Base-by-base conservation (phyloP, 805 yeast genomes). In the Blastobotrys parvus region DNA sequence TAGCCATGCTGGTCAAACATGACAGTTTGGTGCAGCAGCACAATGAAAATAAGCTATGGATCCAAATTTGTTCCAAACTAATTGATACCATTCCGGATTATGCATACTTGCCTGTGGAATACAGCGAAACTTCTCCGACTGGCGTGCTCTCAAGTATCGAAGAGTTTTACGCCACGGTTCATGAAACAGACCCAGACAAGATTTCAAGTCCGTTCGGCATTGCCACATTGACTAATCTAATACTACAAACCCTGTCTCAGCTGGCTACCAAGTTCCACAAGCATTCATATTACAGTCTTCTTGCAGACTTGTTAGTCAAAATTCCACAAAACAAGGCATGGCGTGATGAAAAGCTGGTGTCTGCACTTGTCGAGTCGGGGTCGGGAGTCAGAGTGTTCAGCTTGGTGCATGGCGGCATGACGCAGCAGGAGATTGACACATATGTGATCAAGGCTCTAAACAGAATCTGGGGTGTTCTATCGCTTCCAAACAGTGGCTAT, bases 1-100 rank as follows among this genome's bases (percentile, higher is more conserved):
- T 86, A 16, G 64, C 73, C 21, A 48, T 49, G 21, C 41, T 56
- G 3, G 30, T 21, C 16, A 32, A 38, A 35, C 23, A 20, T 23
- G 20, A 38, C 21, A 13, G 21, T 10, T 15, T 39, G 18, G n/a
- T n/a, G n/a, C n/a, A n/a, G n/a, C n/a, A n/a, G n/a, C n/a, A n/a
- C n/a, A 11, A 40, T 15, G 18, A 34, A 27, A 20, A 21, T 1
- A 44, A 53, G 5, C 20, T 45, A 19, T 70, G 78, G 67, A 54
- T 71, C 17, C 50, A 55, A 0, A 55, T 79, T 3, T 61, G 74
- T 5, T 60, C 65, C 17, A 49, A 60, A 1, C 51, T 85, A 13
- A 41, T 82, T n/a, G 67, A 65, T 1, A 54, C 74, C 39, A 70
- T 84, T 5, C 89, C 92, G 0, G 77, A 74, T 35, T 65, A 83